Base-by-base conservation (phyloP, 345 rosid genomes). In the Gossypium sturtianum region DNA sequence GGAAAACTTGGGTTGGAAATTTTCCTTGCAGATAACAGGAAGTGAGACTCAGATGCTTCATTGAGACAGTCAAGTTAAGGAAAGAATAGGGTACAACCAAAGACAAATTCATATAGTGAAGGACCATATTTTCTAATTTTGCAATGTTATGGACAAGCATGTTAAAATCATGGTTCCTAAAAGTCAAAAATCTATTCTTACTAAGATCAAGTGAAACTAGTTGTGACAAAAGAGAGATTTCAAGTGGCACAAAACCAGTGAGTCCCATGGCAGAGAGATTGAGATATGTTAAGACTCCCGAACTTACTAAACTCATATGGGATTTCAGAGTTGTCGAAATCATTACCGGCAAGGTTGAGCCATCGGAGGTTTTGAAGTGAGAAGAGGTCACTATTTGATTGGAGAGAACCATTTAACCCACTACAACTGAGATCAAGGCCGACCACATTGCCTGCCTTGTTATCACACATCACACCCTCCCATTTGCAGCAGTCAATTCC, bases 361-460 rank as follows among this genome's bases (percentile, higher is more conserved):
- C 16, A 9, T 8, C 51, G 84, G 15, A 84, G 77, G 5, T 72
- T 62, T 0, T 41, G 12, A 17, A 83, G 81, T 20, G 9, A 57
- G 27, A 83, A 77, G 29, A 83, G 78, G 57, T 23, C 51, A 56
- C 73, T 80, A n/a, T 80, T 77, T 10, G 78, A 22, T 12, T 16
- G 52, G 1, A 83, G 10, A 8, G 7, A 5, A 5, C 80, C 80
- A 1, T 0, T 0, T 51, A 82, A 49, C 57, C n/a, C 75, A 72
- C 1, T 15, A 7, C 29, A 78, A 77, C 51, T 25, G 2, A 71
- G 65, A 9, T 63, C 19, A 17, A 77, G 79, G 54, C 54, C 41
- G 7, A 34, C 54, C 54, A 54, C 58, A 9, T 16, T 17, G 5
- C 58, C 23, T 1, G 9, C 19, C 23, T 17, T n/a, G 58, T 17